These are phyloP conservation scores for Irpex sp. DNA, from an alignment of 1,284 basidiomycete species.

Conservation along the genomic window DNA sequence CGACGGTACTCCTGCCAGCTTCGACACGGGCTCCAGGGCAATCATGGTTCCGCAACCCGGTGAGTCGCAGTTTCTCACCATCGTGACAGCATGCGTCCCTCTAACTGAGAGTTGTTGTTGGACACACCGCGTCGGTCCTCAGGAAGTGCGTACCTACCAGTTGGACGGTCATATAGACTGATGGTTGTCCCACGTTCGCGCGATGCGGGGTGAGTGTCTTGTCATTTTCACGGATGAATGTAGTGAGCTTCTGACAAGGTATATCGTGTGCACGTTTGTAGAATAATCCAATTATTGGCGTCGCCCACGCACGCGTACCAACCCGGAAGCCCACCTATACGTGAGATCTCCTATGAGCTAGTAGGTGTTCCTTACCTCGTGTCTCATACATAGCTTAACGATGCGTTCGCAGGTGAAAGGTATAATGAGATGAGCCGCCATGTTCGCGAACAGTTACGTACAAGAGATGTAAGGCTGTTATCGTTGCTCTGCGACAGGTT, in stretches of 20 bases:
- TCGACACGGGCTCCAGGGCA: constrained; percentile 57
- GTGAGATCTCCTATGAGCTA: constrained; percentile 30
- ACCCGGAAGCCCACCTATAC: constrained; percentile 10
- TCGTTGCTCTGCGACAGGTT: not conserved
- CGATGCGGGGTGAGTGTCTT: constrained; percentile 30
- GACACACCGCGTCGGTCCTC: not conserved
- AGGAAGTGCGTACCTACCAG: constrained; percentile 31
- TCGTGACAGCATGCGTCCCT: not conserved
- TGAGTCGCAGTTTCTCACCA: constrained; percentile 23
- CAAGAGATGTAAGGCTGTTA: constrained; percentile 1
- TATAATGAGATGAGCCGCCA: not conserved
- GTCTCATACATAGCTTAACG: not conserved
- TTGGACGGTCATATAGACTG: constrained; percentile 32
- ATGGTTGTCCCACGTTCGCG: constrained; percentile 33
- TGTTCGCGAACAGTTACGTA: not conserved
- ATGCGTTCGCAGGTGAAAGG: not conserved
- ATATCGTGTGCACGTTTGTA: constrained; percentile 11
- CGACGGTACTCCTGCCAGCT: constrained; percentile 60
- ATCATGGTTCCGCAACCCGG: constrained; percentile 65
- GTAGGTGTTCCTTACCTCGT: constrained; percentile 15
- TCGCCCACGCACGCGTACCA: constrained; percentile 25
- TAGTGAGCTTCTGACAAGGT: not conserved
- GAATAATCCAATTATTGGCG: constrained; percentile 32
- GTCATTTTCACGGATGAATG: not conserved
- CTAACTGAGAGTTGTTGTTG: not conserved